Base-by-base conservation (phyloP, 2,329 filamentous ascomycete genomes). In the Colletotrichum limetticola region DNA sequence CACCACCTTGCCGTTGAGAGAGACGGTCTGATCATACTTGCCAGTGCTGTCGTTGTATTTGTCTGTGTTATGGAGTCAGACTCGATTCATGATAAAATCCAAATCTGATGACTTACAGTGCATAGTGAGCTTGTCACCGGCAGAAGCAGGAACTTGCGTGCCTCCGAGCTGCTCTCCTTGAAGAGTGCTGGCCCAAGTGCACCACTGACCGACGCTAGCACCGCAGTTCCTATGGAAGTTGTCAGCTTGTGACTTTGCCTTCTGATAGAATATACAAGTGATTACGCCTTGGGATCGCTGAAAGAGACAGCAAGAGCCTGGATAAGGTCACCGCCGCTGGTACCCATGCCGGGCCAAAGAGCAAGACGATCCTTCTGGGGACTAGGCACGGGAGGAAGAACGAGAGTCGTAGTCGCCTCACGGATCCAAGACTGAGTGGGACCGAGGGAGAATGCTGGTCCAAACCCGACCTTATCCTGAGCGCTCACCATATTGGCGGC, bases 21-120 rank as follows among this genome's bases (percentile, higher is more conserved):
- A 59, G 19, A 59, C 55, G 8, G 55, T 52, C 12, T 66, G 64
- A n/a, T 66, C 42, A 28, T 66, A 66, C 26, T 60, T 66, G 55
- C 64, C 64, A 3, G 64, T 66, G 55, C 64, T 59, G 37, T 66
- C 63, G 32, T 66, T 66, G 53, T 66, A 57, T 19, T 66, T 66
- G 52, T 66, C 63, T 66, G 6, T 7, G 19, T 42, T 42, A 6
- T 42, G 14, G 5, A 19, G 5, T 42, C 16, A 42, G 14, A 5
- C 2, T 42, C 37, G 14, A 42, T 42, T 19, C 37, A 42, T n/a
- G 6, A 37, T 26, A n/a, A 8, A 55, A 55, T 4, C 24, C 53
- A 26, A 19, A 19, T 8, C 24, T 12, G 28, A 22, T 9, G 14
- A 11, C 9, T 5, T 57, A 66, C 63, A 66, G 19, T 66, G 63